Evolutionary conservation across 768 basidiomycete species (phyloP).

Genomic region (Candolleomyces efflorescens): DNA sequence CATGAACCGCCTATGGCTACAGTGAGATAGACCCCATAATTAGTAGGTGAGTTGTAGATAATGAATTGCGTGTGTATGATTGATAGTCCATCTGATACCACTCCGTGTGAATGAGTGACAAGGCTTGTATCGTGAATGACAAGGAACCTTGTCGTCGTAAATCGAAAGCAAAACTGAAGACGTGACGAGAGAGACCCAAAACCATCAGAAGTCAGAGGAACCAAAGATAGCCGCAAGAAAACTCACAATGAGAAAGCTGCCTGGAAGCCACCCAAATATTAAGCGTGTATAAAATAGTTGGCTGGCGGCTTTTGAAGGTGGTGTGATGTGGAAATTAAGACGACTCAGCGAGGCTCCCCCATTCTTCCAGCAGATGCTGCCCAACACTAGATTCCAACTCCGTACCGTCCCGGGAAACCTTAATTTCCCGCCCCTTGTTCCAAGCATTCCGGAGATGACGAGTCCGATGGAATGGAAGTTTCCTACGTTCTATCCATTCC

Average conservation of each 20-base stretch:
- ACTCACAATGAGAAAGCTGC: background rate
- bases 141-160: slow-evolving; percentile 33
- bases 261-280: background rate
- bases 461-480: slow-evolving; percentile 71
- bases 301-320: background rate
- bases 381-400: slow-evolving; percentile 84
- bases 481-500: slow-evolving; percentile 73
- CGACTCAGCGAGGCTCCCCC: slow-evolving; percentile 31
- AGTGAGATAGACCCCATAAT: slow-evolving; percentile 17
- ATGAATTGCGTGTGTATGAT: slow-evolving; percentile 5
- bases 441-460: slow-evolving; percentile 86
- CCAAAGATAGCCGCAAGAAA: background rate
- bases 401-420: slow-evolving; percentile 86
- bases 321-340: background rate
- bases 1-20: slow-evolving; percentile 28
- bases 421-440: slow-evolving; percentile 82
- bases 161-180: background rate
- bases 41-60: slow-evolving; percentile 14
- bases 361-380: slow-evolving; percentile 63
- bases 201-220: background rate
- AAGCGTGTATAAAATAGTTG: slow-evolving; percentile 2
- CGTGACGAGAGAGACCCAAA: background rate
- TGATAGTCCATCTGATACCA: slow-evolving; percentile 14
- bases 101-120: slow-evolving; percentile 29
- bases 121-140: slow-evolving; percentile 52